Conservation (phyloP, 148 eudicot species). For the Cornus florida region DNA sequence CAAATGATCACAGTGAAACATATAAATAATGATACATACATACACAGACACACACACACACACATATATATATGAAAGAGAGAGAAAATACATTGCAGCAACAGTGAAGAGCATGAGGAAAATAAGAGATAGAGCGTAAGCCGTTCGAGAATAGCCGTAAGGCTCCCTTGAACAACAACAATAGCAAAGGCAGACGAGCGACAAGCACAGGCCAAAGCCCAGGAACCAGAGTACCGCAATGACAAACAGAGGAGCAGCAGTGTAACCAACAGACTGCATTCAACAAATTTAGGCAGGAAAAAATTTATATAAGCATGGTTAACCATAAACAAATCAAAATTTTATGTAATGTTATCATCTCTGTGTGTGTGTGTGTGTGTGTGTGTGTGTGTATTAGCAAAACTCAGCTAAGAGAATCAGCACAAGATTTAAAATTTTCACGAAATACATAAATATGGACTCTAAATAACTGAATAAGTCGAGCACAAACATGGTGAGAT, state of each 20-base stretch:
- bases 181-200: constrained; percentile 47
- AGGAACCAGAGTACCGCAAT: constrained; percentile 62
- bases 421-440: background rate
- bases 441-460: background rate
- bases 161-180: constrained; percentile 62
- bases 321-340: background rate
- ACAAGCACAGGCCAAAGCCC: constrained; percentile 64
- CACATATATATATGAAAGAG: background rate
- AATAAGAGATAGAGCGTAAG: constrained; percentile 70
- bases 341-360: background rate
- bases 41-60: too few species aligned
- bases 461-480: background rate
- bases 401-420: background rate
- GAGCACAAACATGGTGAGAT: background rate
- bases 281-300: constrained; percentile 4
- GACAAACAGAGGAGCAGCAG: constrained; percentile 73
- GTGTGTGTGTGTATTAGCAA: background rate
- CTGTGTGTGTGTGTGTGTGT: too few species aligned
- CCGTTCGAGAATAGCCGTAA: constrained; percentile 70
- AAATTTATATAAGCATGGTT: background rate
- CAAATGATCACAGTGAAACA: background rate
- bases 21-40: background rate
- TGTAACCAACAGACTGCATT: constrained; percentile 77
- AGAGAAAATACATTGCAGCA: constrained; percentile 58
- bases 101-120: constrained; percentile 76